Evolutionary conservation across 139 green algal species (phyloP).

Genomic region (Tetraselmis striata): DNA sequence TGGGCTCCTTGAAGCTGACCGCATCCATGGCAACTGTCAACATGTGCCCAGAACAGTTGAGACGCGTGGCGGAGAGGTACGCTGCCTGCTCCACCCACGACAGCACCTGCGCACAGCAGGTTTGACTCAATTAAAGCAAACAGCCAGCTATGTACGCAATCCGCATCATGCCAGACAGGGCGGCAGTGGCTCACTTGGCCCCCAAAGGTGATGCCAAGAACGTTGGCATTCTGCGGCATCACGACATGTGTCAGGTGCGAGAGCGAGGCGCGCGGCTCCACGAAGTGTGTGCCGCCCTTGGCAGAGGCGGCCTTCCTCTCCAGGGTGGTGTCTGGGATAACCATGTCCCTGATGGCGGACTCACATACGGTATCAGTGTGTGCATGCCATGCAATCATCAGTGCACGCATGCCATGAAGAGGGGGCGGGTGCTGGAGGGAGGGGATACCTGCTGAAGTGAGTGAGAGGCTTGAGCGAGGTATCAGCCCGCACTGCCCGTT

Average conservation of each 20-base stretch:
- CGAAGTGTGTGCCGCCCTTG: not conserved
- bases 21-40: slow-evolving; percentile 71
- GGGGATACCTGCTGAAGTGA: not conserved
- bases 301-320: not conserved
- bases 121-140: too few species aligned
- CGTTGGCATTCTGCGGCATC: slow-evolving; percentile 79
- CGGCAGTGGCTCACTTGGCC: slow-evolving; percentile 46
- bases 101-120: slow-evolving; percentile 28
- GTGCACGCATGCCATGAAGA: too few species aligned
- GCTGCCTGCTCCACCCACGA: slow-evolving; percentile 74
- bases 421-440: too few species aligned
- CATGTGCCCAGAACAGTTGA: slow-evolving; percentile 45
- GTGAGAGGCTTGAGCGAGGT: not conserved
- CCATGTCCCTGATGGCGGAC: not conserved
- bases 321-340: not conserved
- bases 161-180: too few species aligned
- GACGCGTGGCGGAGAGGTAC: slow-evolving; percentile 62
- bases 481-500: not conserved
- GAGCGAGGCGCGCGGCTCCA: slow-evolving; percentile 37
- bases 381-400: too few species aligned
- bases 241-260: slow-evolving; percentile 74
- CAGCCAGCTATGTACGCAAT: too few species aligned
- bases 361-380: too few species aligned
- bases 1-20: slow-evolving; percentile 56
- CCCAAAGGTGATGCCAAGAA: slow-evolving; percentile 73